phyloP scores from a whole-genome alignment of 768 basidiomycete genomes.

The Pleurotus pulmonarius region DNA sequence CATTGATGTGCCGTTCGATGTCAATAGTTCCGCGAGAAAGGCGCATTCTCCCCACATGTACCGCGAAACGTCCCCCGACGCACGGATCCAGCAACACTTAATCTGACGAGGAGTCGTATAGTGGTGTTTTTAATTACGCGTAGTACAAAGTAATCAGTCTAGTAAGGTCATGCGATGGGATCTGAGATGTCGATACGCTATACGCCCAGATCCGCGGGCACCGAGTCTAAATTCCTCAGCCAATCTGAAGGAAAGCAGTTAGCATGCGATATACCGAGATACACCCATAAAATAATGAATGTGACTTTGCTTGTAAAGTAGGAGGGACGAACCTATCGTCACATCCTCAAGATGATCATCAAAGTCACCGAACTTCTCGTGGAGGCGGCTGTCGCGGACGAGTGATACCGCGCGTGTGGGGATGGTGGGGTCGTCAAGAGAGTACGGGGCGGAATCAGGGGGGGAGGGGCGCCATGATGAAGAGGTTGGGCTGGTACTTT shows the following conservation, averaged over 20 bases:
- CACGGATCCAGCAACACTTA: no score
- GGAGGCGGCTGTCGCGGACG: conserved; percentile 46
- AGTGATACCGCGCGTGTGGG: conserved; percentile 45
- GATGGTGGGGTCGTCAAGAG: conserved; percentile 40
- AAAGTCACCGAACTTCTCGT: conserved; percentile 69
- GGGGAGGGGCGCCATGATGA: conserved; percentile 52
- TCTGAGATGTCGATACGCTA: no score
- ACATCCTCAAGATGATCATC: conserved; percentile 82
- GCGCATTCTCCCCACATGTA: no score
- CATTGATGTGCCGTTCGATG: no score
- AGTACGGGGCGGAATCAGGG: conserved; percentile 38
- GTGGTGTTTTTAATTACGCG: background rate
- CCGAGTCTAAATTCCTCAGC: conserved; percentile 36
- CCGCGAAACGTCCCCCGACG: no score
- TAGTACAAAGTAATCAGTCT: background rate
- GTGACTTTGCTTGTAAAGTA: no score
- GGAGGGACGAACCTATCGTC: conserved; percentile 40
- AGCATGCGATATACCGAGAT: conserved; percentile 14
- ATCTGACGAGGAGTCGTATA: no score
- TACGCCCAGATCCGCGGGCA: conserved; percentile 21
- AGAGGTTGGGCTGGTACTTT: conserved; percentile 23
- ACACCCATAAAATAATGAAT: background rate
- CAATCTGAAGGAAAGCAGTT: conserved; percentile 27
- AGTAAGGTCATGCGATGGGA: no score
- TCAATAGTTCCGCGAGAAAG: no score